Conservation (phyloP, 2,329 filamentous ascomycete genomes). For the Cytospora leucostoma region DNA sequence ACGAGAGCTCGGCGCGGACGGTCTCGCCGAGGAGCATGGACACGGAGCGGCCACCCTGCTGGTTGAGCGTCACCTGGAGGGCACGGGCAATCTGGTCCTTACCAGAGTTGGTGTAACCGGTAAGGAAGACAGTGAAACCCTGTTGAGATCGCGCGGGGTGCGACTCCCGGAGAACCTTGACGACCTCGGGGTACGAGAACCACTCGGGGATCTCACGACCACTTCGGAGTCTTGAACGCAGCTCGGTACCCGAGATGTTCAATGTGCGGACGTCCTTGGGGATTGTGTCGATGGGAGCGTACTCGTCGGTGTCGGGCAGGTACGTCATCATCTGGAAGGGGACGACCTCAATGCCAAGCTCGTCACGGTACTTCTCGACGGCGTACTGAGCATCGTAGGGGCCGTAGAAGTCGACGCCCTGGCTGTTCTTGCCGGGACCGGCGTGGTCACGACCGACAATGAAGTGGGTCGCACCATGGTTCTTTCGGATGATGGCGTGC, state of each 20-base stretch:
- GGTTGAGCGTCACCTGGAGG: constrained; percentile 94
- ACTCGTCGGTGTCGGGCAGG: constrained; percentile 95
- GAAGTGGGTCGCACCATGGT: constrained; percentile 98
- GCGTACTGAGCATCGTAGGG: constrained; percentile 96
- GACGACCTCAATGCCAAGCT: constrained; percentile 98
- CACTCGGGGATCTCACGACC: constrained; percentile 96
- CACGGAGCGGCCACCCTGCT: constrained; percentile 93
- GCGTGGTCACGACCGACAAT: constrained; percentile 98
- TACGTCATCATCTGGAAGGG: constrained; percentile 99
- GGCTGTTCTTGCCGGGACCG: constrained; percentile 96
- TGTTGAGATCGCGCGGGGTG: constrained; percentile 89
- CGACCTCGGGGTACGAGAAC: constrained; percentile 99
- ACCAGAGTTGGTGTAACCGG: constrained; percentile 93
- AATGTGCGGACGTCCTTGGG: constrained; percentile 79
- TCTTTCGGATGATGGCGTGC: constrained; percentile 99
- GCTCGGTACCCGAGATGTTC: constrained; percentile 86
- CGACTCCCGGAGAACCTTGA: constrained; percentile 92
- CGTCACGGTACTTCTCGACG: constrained; percentile 92
- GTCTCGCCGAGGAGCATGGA: constrained; percentile 95
- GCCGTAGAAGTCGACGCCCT: constrained; percentile 95
- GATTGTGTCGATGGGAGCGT: constrained; percentile 90
- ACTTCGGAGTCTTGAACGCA: constrained; percentile 85
- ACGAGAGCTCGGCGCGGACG: constrained; percentile 87
- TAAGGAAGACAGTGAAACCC: constrained; percentile 98
- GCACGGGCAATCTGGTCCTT: constrained; percentile 97